A percentile compares a stretch with the other conserved stretches of the same genome.
Evolutionary conservation across 2,329 filamentous ascomycete species (phyloP).

Genomic region (Trichothecium sympodiale): DNA sequence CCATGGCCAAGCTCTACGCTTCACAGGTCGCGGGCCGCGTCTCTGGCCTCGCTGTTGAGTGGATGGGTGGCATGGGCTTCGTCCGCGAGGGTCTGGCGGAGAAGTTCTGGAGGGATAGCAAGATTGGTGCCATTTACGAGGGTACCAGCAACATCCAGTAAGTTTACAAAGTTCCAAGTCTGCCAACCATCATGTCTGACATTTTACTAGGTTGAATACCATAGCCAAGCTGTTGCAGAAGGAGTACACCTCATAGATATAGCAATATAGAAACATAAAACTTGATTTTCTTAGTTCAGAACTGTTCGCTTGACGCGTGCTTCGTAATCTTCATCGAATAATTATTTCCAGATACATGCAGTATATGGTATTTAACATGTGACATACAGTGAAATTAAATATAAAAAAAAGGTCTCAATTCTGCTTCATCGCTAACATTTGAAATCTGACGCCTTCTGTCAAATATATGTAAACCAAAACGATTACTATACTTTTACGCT

Average conservation of each 20-base stretch:
- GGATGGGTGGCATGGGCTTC: conserved; percentile 99
- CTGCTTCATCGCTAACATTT: no score
- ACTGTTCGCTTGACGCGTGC: neutral
- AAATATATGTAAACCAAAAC: neutral
- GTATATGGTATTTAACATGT: neutral
- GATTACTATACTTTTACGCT: neutral
- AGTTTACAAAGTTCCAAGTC: no score
- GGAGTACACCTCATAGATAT: conserved; percentile 37
- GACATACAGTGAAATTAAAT: no score
- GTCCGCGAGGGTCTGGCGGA: conserved; percentile 92
- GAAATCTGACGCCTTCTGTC: neutral
- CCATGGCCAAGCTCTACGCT: conserved; percentile 95
- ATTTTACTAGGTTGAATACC: conserved; percentile 40
- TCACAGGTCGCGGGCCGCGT: conserved; percentile 88
- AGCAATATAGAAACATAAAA: conserved; percentile 1
- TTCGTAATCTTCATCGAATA: neutral
- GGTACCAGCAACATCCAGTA: conserved; percentile 71
- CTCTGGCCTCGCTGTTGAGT: conserved; percentile 79
- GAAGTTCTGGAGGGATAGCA: conserved; percentile 96
- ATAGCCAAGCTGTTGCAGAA: conserved; percentile 54
- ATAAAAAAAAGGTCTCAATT: no score
- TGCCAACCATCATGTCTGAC: conserved; percentile 1
- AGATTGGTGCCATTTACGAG: conserved; percentile 97
- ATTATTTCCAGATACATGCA: neutral
- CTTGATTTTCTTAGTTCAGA: conserved; percentile 3